Percentiles rank a stretch among this genome's conserved stretches.
Conservation (phyloP, 176 grass and related monocot species). For the Carex parvula region DNA sequence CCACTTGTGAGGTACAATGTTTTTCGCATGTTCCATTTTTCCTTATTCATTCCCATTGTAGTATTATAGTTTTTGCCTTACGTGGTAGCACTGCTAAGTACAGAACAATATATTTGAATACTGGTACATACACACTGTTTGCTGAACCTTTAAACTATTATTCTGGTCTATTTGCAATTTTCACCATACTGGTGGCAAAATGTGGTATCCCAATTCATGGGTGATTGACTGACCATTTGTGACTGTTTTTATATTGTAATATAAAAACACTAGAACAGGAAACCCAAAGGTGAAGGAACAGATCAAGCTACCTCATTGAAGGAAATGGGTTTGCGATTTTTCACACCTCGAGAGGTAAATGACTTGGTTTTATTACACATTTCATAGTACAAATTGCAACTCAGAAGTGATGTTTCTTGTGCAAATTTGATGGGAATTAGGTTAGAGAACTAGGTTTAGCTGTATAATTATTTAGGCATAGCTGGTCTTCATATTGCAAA, state of each 20-base stretch:
- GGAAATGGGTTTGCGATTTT: conserved; percentile 65
- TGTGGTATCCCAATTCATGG: neutral
- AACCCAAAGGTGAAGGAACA: conserved; percentile 41
- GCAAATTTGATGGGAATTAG: neutral
- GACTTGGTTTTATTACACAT: neutral
- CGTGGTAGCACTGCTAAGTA: neutral
- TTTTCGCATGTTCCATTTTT: conserved; percentile 19
- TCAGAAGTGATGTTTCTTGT: neutral
- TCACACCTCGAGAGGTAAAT: conserved; percentile 72
- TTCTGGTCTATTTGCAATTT: neutral
- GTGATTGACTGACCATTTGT: conserved; percentile 4
- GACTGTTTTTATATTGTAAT: conserved; percentile 7
- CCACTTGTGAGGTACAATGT: conserved; percentile 52
- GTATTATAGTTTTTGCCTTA: neutral
- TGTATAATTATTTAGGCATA: neutral
- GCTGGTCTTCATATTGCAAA: neutral
- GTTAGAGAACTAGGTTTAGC: neutral
- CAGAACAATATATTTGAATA: neutral
- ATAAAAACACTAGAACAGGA: conserved; percentile 41
- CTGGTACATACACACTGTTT: neutral
- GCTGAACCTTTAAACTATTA: conserved; percentile 9
- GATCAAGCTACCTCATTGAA: conserved; percentile 57
- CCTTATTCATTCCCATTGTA: neutral
- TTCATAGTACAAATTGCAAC: neutral
- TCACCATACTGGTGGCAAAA: neutral